Base-by-base conservation (phyloP, 2,329 filamentous ascomycete genomes). In the Alternaria gaisen region DNA sequence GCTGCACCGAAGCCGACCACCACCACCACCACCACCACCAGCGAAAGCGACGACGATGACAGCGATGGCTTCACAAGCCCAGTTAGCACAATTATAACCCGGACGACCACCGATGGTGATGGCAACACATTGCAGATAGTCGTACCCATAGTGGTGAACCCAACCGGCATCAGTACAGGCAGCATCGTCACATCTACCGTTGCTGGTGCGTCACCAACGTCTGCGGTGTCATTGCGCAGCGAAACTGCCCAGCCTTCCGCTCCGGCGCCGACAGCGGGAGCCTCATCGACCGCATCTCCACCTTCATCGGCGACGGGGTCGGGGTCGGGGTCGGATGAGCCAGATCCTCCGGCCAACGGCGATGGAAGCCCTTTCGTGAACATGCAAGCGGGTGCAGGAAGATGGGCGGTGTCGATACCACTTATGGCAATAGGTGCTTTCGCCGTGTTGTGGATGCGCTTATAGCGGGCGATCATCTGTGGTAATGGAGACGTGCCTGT, bases 311-410 rank as follows among this genome's bases (percentile, higher is more conserved):
- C 38, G 5, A 36, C 32, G 32, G 32, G 32, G 10, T 48, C 56
- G 44, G 30, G 30, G 9, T 48, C 56, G 43, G 48, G 32, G 20
- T 54, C 67, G 30, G 41, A 63, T 47, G 56, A 63, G 53, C 43
- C 66, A 24, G 34, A 51, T 18, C 36, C 42, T 18, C 58, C 66
- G 16, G 50, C 57, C 16, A 67, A 66, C 34, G 65, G 62, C 50
- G 68, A 71, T 32, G 72, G 71, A 18, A 74, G 70, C 40, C 71
- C 69, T 6, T 74, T 74, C 48, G 68, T 69, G 32, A 72, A 73
- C 34, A 68, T 69, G 67, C 67, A 72, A 32, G 71, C 69, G n/a
- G 64, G 58, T 16, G 64, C 67, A 32, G 38, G 41, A 5, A 63
- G 43, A 18, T 66, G 60, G 63, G 26, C 51, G 14, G 20, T 68